A percentile compares a stretch with the other conserved stretches of the same genome.
phyloP scores from a whole-genome alignment of 257 asterid species.

The Solanum ahanhuiri region DNA sequence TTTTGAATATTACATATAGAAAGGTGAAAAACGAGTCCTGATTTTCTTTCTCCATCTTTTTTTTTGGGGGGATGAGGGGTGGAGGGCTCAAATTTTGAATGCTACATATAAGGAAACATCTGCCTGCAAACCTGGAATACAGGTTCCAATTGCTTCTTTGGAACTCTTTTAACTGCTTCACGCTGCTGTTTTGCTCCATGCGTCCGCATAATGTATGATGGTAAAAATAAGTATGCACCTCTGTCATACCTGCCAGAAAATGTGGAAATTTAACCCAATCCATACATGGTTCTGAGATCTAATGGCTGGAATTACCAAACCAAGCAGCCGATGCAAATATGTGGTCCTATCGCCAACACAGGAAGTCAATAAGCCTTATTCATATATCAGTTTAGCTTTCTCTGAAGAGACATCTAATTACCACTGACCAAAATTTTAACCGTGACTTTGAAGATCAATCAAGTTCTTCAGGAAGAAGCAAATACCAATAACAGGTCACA shows the following conservation, averaged over 20 bases:
- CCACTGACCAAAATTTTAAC: not conserved
- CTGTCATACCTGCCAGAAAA: slow-evolving; percentile 56
- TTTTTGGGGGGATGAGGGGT: not conserved
- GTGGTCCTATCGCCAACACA: not conserved
- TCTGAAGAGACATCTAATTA: not conserved
- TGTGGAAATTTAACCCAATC: not conserved
- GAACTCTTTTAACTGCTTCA: slow-evolving; percentile 65
- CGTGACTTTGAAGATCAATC: not conserved
- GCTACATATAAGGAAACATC: not conserved
- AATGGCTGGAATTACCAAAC: not conserved
- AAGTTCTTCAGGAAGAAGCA: not conserved
- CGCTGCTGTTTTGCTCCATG: slow-evolving; percentile 95
- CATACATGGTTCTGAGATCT: not conserved
- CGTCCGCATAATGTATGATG: slow-evolving; percentile 92
- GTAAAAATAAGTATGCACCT: slow-evolving; percentile 90
- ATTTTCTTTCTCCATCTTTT: not conserved
- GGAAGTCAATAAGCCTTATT: not conserved
- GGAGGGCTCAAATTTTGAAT: not conserved
- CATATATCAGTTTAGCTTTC: not conserved
- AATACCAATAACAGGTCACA: not conserved
- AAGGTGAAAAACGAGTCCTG: slow-evolving; percentile 1
- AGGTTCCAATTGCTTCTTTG: slow-evolving; percentile 60
- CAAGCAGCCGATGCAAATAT: not conserved
- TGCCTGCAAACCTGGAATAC: slow-evolving; percentile 51
- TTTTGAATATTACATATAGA: not conserved